These are phyloP conservation scores for Collybiopsis luxurians DNA, from an alignment of 768 basidiomycete species.

Conservation along the genomic window DNA sequence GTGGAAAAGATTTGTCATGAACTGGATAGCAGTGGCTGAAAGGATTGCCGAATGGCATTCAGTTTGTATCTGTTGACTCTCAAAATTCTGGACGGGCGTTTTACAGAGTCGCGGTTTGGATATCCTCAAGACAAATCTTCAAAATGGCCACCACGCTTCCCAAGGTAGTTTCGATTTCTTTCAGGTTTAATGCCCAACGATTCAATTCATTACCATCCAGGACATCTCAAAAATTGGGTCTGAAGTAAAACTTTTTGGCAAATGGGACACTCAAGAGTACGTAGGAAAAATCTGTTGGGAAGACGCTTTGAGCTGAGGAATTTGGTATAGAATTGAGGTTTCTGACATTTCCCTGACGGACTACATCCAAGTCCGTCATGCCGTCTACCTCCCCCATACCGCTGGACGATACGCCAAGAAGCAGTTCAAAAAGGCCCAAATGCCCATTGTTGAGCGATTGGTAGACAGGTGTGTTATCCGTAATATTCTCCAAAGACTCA, in stretches of 20 bases:
- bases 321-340: slow-evolving; percentile 78
- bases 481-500: neutral
- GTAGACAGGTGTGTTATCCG: slow-evolving; percentile 80
- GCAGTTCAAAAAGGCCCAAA: slow-evolving; percentile 99
- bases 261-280: slow-evolving; percentile 98
- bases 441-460: slow-evolving; percentile 99
- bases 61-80: too few relatives aligned
- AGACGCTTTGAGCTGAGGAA: neutral
- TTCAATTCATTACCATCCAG: slow-evolving; percentile 6
- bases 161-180: slow-evolving; percentile 23
- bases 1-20: too few relatives aligned
- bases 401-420: slow-evolving; percentile 99
- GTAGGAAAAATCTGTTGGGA: slow-evolving; percentile 26
- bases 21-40: slow-evolving; percentile 44
- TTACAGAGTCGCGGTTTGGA: too few relatives aligned
- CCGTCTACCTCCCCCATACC: slow-evolving; percentile 97
- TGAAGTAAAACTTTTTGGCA: slow-evolving; percentile 96
- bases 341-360: slow-evolving; percentile 99
- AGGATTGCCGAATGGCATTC: slow-evolving; percentile 39
- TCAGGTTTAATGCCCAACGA: neutral
- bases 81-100: too few relatives aligned
- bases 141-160: slow-evolving; percentile 80
- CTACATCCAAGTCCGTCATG: slow-evolving; percentile 98
- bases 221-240: slow-evolving; percentile 78
- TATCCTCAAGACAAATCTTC: slow-evolving; percentile 29